These are phyloP conservation scores for Cladosporium sp. DNA, from an alignment of 2,329 filamentous ascomycete species.

Conservation along the genomic window DNA sequence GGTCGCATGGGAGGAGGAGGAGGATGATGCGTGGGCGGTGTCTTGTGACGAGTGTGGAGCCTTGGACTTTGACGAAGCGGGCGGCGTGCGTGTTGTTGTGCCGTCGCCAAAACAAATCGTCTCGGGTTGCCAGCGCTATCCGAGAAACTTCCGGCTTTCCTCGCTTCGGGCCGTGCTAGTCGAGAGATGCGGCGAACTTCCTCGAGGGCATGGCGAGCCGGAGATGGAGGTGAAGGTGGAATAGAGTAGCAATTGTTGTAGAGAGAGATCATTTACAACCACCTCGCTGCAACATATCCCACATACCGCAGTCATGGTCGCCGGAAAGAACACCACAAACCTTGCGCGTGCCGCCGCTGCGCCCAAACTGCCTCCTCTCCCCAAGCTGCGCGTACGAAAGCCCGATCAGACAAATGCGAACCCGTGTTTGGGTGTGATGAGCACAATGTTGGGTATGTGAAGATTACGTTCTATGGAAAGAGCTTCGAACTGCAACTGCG, in stretches of 20 bases:
- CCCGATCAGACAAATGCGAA: constrained; percentile 65
- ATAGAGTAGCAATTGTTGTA: background rate
- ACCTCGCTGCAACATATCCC: background rate
- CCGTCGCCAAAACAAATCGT: background rate
- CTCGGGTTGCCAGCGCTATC: background rate
- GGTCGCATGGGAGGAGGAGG: constrained; percentile 5
- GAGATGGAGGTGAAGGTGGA: background rate
- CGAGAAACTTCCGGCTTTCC: background rate
- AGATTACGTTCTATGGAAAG: background rate
- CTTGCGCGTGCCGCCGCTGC: constrained; percentile 39
- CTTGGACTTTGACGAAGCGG: background rate
- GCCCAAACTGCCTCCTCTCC: constrained; percentile 60
- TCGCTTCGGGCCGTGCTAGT: background rate
- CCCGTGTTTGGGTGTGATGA: constrained; percentile 68
- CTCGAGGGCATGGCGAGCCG: background rate
- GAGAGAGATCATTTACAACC: background rate
- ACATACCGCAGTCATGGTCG: constrained; percentile 33
- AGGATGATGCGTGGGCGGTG: constrained; percentile 4
- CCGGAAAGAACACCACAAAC: constrained; percentile 36
- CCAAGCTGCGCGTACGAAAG: constrained; percentile 64
- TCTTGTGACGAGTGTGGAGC: constrained; percentile 13
- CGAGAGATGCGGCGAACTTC: background rate
- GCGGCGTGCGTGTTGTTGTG: background rate
- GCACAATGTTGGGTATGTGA: constrained; percentile 63
- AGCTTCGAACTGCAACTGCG: background rate